Base-by-base conservation (phyloP, 2,329 filamentous ascomycete genomes). In the Xylaria sp. region DNA sequence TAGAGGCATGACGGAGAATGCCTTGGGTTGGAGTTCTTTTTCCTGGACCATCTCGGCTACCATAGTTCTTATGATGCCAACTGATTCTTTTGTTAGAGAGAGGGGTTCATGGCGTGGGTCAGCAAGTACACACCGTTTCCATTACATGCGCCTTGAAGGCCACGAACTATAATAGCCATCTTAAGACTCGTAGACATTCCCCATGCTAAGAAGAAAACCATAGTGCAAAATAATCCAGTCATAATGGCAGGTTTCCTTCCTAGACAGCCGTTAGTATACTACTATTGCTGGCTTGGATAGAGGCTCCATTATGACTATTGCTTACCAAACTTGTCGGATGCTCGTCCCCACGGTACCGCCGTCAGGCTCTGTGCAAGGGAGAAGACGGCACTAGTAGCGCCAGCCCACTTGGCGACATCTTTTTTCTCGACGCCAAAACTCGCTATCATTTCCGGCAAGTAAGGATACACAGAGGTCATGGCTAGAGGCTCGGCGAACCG, bases 11-110 rank as follows among this genome's bases (percentile, higher is more conserved):
- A 98, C 85, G 71, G 91, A 94, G 79, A 98, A 98, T 0, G 96
- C 96, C 61, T 90, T 85, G 0, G 95, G 94, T 77, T 98, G 95
- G 6, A 97, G 84, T 76, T 94, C 92, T 78, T 88, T 93, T 79
- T 96, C 90, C 0, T 93, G 92, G 1, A 97, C 94, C 86, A 98
- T 90, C 79, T 98, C 95, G 0, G 95, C 95, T 1, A 98, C 94
- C 83, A 96, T 93, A 18, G 93, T 97, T 72, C 94, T 84, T 71
- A 98, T 91, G 70, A 98, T 98, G 1, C 96, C 92, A n/a, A 95
- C 91, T 90, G 40, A n/a, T 53, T 13, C 18, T 21, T 10, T 25
- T 1, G 58, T 79, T 68, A 80, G 74, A 60, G 50, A n/a, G 47
- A 6, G 27, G 21, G n/a, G 18, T 2, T 58, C 27, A 8, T 4